Percentiles rank a stretch among this genome's conserved stretches.
These are phyloP conservation scores for Aspergillus sp. DNA, from an alignment of 2,329 filamentous ascomycete genomes.

Conservation along the genomic window DNA sequence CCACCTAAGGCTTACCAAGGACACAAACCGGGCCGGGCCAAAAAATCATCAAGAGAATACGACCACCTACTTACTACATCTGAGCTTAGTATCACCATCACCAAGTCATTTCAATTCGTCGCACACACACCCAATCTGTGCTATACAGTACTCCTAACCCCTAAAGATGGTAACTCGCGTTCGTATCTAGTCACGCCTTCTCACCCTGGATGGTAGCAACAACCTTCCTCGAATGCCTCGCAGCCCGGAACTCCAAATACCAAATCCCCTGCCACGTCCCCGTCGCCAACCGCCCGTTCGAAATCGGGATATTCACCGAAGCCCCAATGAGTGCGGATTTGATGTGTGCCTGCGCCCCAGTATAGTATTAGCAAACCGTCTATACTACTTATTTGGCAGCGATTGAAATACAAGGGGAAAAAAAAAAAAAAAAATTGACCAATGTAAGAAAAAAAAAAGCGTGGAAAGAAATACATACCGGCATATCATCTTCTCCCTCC, in stretches of 20 bases:
- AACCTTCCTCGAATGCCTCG: conserved; percentile 75
- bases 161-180: not conserved
- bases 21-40: not conserved
- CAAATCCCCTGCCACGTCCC: conserved; percentile 74
- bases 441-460: not conserved
- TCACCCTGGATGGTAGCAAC: conserved; percentile 95
- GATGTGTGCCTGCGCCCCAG: conserved; percentile 69
- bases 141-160: not conserved
- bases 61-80: not conserved
- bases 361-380: not conserved
- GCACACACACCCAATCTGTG: not conserved
- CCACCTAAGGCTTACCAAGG: not conserved
- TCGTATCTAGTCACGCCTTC: conserved; percentile 43
- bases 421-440: not conserved
- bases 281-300: conserved; percentile 71
- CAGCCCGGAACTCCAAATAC: conserved; percentile 84
- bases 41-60: not conserved
- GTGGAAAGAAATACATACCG: conserved; percentile 54
- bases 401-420: too few species aligned
- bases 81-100: not conserved
- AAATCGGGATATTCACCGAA: conserved; percentile 87
- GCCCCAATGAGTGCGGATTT: conserved; percentile 88
- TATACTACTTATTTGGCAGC: too few species aligned
- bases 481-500: conserved; percentile 93
- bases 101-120: not conserved